These are phyloP conservation scores for Cardamine occulta DNA, from an alignment of 345 rosid genomes.

Conservation along the genomic window DNA sequence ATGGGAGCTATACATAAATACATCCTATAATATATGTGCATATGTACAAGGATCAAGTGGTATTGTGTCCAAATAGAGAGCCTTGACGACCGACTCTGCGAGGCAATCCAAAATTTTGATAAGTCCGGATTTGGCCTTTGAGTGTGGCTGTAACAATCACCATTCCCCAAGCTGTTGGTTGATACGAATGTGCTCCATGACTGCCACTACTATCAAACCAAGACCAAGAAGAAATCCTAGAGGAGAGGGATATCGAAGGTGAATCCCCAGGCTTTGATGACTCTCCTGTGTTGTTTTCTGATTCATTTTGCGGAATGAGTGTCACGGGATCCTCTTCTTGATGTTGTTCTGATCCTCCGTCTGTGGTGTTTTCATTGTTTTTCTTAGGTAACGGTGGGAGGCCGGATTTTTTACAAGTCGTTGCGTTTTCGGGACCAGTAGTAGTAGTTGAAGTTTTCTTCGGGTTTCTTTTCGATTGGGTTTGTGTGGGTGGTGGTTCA, in stretches of 20 bases:
- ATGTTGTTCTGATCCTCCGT: constrained; percentile 40
- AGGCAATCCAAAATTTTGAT: constrained; percentile 88
- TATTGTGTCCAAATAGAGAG: constrained; percentile 47
- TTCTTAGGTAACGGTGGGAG: constrained; percentile 94
- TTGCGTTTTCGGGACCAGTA: constrained; percentile 52
- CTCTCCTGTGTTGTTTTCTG: constrained; percentile 41
- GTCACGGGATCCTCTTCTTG: constrained; percentile 53
- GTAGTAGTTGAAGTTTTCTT: constrained; percentile 43
- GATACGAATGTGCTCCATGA: constrained; percentile 47
- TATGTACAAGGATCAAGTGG: constrained; percentile 8
- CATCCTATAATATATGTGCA: neutral
- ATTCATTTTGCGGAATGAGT: constrained; percentile 44
- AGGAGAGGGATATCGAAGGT: constrained; percentile 48
- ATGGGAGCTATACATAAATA: constrained; percentile 15
- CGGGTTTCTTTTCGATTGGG: constrained; percentile 54
- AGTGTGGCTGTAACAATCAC: constrained; percentile 89
- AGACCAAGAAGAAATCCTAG: constrained; percentile 62
- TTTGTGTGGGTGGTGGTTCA: constrained; percentile 58
- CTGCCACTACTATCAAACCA: constrained; percentile 64
- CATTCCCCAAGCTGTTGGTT: constrained; percentile 91
- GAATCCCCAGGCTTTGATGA: constrained; percentile 44
- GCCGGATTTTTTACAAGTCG: constrained; percentile 46
- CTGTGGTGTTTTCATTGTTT: constrained; percentile 44
- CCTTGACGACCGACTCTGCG: constrained; percentile 68
- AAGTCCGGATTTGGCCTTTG: constrained; percentile 79